These are phyloP conservation scores for Hylodesmum podocarpum DNA, from an alignment of 306 rosid genomes.

Conservation along the genomic window DNA sequence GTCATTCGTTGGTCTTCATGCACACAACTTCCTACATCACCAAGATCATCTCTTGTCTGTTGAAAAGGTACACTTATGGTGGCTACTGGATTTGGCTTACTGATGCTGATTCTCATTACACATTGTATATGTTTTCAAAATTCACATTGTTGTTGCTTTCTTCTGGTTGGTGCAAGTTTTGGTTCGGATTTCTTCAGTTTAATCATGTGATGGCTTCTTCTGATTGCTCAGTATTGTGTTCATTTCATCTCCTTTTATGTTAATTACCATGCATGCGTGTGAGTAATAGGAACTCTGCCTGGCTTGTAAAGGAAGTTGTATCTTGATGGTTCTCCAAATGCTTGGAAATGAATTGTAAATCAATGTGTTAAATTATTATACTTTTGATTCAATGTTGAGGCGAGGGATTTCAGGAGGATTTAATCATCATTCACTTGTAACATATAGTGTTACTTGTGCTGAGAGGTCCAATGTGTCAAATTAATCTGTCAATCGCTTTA, in stretches of 20 bases:
- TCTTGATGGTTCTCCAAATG: conserved; percentile 22
- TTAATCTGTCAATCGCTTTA: not conserved
- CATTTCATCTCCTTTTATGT: not conserved
- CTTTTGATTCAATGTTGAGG: not conserved
- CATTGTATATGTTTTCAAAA: conserved; percentile 23
- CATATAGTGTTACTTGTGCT: not conserved
- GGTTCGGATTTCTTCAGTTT: conserved; percentile 26
- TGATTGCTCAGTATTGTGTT: not conserved
- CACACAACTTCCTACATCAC: conserved; percentile 69
- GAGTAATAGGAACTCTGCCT: not conserved
- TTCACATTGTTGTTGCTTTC: conserved; percentile 20
- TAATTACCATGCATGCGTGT: conserved; percentile 2
- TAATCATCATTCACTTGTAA: not conserved
- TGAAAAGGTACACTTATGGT: conserved; percentile 35
- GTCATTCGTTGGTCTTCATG: conserved; percentile 88
- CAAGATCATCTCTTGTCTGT: conserved; percentile 77
- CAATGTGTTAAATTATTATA: conserved; percentile 6
- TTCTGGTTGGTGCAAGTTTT: conserved; percentile 23
- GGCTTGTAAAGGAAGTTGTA: conserved; percentile 28
- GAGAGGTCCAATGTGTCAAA: not conserved
- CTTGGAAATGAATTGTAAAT: conserved; percentile 24
- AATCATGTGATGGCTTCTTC: conserved; percentile 11
- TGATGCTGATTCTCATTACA: conserved; percentile 18
- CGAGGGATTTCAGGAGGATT: not conserved
- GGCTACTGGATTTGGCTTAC: conserved; percentile 23